Conservation (phyloP, 2,329 filamentous ascomycete species). For the Pseudogymnoascus pannorum region DNA sequence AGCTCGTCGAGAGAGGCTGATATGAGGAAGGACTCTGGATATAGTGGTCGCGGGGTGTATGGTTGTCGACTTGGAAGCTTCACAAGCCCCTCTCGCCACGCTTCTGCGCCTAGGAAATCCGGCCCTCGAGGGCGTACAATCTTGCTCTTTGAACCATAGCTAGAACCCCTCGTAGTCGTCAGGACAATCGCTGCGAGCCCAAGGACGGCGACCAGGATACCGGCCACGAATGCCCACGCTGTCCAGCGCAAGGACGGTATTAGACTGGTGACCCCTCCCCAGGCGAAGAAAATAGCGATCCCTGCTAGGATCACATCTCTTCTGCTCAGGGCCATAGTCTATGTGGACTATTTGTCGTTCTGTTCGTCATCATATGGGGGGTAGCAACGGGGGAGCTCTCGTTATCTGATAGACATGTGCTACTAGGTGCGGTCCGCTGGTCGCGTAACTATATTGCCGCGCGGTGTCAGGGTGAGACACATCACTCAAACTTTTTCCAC, state of each 20-base stretch:
- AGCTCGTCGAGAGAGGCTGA: conserved; percentile 75
- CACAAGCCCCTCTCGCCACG: conserved; percentile 65
- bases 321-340: conserved; percentile 62
- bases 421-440: conserved; percentile 1
- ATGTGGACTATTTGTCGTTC: conserved; percentile 21
- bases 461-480: not conserved
- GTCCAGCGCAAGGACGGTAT: conserved; percentile 75
- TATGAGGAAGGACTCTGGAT: conserved; percentile 67
- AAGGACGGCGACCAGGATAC: conserved; percentile 49
- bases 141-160: conserved; percentile 35
- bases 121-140: conserved; percentile 37
- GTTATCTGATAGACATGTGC: conserved; percentile 8
- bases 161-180: conserved; percentile 50
- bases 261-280: conserved; percentile 80
- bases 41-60: conserved; percentile 64
- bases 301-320: conserved; percentile 63
- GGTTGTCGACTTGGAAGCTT: conserved; percentile 57
- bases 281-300: conserved; percentile 70
- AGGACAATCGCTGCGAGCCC: conserved; percentile 52
- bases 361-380: conserved; percentile 25
- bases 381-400: conserved; percentile 9
- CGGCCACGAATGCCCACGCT: conserved; percentile 73
- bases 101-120: conserved; percentile 53
- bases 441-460: conserved; percentile 8
- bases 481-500: not conserved